phyloP scores from a whole-genome alignment of 305 asterid genomes.

The Salvia sclarea region DNA sequence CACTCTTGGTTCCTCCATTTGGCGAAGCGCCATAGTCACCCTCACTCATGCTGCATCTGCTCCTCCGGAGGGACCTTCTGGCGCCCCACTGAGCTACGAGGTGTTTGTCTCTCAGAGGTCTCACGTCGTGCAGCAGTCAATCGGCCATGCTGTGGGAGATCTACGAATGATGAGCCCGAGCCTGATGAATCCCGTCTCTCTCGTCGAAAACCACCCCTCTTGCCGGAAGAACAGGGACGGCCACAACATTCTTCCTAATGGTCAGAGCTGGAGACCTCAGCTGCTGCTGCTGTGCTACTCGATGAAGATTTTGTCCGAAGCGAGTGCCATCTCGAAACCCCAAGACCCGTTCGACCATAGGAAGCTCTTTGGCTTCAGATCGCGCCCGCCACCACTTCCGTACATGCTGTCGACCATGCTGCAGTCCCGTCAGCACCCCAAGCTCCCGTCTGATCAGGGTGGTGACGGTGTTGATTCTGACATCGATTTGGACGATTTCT shows the following conservation, averaged over 20 bases:
- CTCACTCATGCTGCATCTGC: slow-evolving; percentile 94
- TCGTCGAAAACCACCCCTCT: slow-evolving; percentile 83
- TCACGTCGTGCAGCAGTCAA: slow-evolving; percentile 83
- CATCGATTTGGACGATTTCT: slow-evolving; percentile 77
- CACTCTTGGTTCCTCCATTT: slow-evolving; percentile 66
- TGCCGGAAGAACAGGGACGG: slow-evolving; percentile 91
- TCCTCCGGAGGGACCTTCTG: slow-evolving; percentile 92
- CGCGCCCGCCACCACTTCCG: slow-evolving; percentile 85
- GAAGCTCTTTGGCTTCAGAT: slow-evolving; percentile 74
- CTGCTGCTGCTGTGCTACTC: slow-evolving; percentile 74
- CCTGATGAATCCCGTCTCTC: slow-evolving; percentile 83
- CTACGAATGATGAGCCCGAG: slow-evolving; percentile 90
- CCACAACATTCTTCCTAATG: slow-evolving; percentile 84
- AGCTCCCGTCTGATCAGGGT: slow-evolving; percentile 79
- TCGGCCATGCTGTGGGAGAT: slow-evolving; percentile 82
- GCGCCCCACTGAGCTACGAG: slow-evolving; percentile 81
- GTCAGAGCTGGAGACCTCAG: slow-evolving; percentile 93
- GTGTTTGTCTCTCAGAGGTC: slow-evolving; percentile 82
- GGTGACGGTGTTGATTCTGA: slow-evolving; percentile 81
- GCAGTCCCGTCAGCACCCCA: slow-evolving; percentile 88
- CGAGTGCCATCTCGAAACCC: slow-evolving; percentile 69
- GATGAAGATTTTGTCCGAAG: slow-evolving; percentile 84
- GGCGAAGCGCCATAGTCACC: slow-evolving; percentile 86
- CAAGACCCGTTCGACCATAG: slow-evolving; percentile 81
- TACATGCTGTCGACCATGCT: slow-evolving; percentile 89